A percentile compares a stretch with the other conserved stretches of the same genome.
These are phyloP conservation scores for Plasmodium cynomolgi DNA, from an alignment of 169 alveolate genomes.

Conservation along the genomic window DNA sequence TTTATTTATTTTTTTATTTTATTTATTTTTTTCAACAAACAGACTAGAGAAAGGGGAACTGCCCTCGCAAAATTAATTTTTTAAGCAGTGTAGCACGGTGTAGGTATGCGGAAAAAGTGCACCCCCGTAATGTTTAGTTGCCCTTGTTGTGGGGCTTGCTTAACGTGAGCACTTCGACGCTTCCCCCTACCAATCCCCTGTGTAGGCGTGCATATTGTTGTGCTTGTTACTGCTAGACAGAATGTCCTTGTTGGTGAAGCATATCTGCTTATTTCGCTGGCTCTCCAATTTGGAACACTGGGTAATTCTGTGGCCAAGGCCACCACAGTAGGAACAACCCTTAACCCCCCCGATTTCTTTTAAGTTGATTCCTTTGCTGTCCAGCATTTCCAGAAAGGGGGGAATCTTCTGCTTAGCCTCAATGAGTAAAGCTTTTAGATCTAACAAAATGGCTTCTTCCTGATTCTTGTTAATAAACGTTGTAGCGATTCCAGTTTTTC, in stretches of 20 bases:
- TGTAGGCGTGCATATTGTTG: slow-evolving; percentile 53
- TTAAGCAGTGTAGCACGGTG: background rate
- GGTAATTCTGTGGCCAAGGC: slow-evolving; percentile 93
- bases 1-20: background rate
- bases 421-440: slow-evolving; percentile 90
- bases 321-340: slow-evolving; percentile 95
- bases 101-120: background rate
- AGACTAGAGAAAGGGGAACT: background rate
- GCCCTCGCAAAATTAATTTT: background rate
- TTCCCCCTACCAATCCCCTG: slow-evolving; percentile 68
- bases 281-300: slow-evolving; percentile 91
- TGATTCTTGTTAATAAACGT: slow-evolving; percentile 92
- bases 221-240: slow-evolving; percentile 46
- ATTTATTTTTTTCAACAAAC: background rate
- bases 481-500: slow-evolving; percentile 95
- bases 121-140: background rate
- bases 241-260: slow-evolving; percentile 24
- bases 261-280: slow-evolving; percentile 73
- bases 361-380: slow-evolving; percentile 83
- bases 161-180: background rate
- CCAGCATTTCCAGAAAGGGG: slow-evolving; percentile 88
- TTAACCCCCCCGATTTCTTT: slow-evolving; percentile 92
- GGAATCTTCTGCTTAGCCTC: slow-evolving; percentile 93
- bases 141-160: background rate
- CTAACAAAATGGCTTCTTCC: slow-evolving; percentile 84